Conservation (phyloP, 306 rosid species). For the Trichosanthes cucumerina region DNA sequence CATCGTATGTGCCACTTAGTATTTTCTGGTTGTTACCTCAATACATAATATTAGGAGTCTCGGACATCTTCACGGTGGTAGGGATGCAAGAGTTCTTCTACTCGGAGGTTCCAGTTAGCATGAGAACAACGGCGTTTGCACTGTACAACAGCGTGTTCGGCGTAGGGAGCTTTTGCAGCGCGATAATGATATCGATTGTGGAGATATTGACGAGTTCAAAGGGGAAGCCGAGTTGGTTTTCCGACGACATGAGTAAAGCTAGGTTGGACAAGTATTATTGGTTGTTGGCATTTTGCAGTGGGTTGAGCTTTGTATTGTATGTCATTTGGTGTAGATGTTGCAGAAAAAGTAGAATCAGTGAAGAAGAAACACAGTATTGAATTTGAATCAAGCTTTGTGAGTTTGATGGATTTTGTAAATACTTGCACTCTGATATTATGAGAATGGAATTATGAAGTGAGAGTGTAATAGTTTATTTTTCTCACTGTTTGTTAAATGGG, state of each 20-base stretch:
- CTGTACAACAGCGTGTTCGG: conserved; percentile 82
- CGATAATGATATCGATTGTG: conserved; percentile 50
- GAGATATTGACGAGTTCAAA: conserved; percentile 38
- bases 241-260: conserved; percentile 74
- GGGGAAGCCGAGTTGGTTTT: conserved; percentile 66
- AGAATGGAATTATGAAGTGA: neutral
- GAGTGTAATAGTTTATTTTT: neutral
- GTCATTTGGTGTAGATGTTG: conserved; percentile 43
- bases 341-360: conserved; percentile 28
- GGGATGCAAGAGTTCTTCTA: conserved; percentile 96
- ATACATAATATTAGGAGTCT: conserved; percentile 66
- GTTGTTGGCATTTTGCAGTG: conserved; percentile 51
- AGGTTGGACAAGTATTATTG: conserved; percentile 68
- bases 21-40: conserved; percentile 90
- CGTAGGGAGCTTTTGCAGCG: conserved; percentile 87
- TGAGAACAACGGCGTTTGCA: conserved; percentile 84
- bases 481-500: neutral
- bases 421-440: neutral
- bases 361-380: conserved; percentile 17
- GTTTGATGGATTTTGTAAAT: conserved; percentile 1
- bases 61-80: conserved; percentile 88
- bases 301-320: conserved; percentile 44
- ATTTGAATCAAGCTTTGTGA: conserved; percentile 21
- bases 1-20: conserved; percentile 33
- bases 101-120: conserved; percentile 64